Evolutionary conservation across 345 rosid species (phyloP).

Genomic region (Citrus unshiu): DNA sequence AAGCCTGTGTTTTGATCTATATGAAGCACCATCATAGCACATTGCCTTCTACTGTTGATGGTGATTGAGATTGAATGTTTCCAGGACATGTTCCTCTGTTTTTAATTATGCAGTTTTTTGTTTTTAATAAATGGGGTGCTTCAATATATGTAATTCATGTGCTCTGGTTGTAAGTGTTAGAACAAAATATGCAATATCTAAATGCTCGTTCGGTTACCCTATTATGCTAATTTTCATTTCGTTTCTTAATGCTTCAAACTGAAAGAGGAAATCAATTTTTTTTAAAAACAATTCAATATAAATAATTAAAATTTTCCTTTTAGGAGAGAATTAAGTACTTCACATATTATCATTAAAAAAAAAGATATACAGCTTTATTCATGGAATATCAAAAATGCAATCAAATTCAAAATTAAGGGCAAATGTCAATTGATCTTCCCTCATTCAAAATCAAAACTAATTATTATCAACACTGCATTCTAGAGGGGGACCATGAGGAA

Average conservation of each 20-base stretch:
- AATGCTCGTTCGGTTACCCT: no score
- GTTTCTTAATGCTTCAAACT: no score
- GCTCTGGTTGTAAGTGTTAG: background rate
- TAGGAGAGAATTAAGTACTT: background rate
- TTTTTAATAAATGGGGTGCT: background rate
- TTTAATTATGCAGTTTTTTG: background rate
- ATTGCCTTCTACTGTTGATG: background rate
- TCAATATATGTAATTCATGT: background rate
- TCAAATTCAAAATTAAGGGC: background rate
- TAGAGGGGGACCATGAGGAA: conserved; percentile 41
- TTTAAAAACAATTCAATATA: no score
- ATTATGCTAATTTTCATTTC: no score
- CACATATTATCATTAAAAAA: background rate
- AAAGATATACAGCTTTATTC: background rate
- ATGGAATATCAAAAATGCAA: background rate
- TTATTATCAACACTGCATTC: conserved; percentile 28
- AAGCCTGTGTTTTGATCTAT: conserved; percentile 9
- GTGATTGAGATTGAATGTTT: background rate
- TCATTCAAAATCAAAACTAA: background rate
- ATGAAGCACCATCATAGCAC: background rate
- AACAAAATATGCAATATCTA: no score
- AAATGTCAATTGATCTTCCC: background rate
- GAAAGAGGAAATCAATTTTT: no score
- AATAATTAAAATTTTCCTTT: background rate
- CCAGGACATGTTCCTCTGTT: background rate